These are phyloP conservation scores for Balakata baccata DNA, from an alignment of 345 rosid species.

Conservation along the genomic window DNA sequence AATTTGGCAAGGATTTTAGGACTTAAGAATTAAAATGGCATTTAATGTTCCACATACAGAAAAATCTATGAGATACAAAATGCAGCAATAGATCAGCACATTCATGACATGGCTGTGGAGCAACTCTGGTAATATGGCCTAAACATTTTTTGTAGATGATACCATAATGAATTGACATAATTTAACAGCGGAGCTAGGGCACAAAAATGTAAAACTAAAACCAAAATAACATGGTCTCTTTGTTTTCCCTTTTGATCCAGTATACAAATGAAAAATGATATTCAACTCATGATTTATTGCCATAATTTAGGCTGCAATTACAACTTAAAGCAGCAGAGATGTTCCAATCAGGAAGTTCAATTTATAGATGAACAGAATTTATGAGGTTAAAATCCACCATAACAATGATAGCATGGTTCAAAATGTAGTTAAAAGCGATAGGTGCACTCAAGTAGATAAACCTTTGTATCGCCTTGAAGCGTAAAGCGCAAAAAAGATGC, in stretches of 20 bases:
- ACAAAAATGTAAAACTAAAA: background rate
- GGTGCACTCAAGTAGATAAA: no score
- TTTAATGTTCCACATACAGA: background rate
- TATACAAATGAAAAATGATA: background rate
- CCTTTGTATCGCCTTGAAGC: no score
- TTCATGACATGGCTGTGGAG: background rate
- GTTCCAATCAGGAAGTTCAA: background rate
- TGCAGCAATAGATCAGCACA: background rate
- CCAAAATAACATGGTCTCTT: background rate
- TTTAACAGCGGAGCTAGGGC: background rate
- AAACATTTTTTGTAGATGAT: background rate
- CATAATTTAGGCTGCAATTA: background rate
- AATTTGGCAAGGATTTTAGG: background rate
- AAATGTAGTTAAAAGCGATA: no score
- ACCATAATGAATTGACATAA: background rate
- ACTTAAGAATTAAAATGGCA: background rate
- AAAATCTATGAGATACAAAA: background rate
- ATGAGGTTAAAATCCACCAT: background rate
- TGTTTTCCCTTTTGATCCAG: background rate
- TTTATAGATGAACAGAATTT: background rate
- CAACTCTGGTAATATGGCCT: background rate
- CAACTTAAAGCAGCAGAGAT: background rate
- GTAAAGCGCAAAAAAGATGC: no score
- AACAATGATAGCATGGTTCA: background rate
- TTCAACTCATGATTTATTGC: background rate